These are phyloP conservation scores for Trichosanthes truncata DNA, from an alignment of 306 rosid species.

Conservation along the genomic window DNA sequence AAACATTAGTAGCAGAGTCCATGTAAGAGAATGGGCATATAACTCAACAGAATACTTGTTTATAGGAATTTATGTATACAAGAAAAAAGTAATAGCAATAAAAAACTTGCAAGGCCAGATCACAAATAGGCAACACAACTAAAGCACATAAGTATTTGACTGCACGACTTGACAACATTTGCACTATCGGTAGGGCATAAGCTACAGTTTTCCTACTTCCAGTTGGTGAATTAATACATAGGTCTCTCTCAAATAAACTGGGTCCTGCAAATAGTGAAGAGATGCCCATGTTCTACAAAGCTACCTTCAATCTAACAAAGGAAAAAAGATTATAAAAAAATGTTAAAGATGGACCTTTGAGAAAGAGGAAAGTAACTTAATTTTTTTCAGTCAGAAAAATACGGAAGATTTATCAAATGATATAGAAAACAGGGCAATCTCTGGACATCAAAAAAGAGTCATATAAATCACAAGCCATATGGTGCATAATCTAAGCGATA, in stretches of 20 bases:
- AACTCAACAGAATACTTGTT: not conserved
- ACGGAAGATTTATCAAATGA: not conserved
- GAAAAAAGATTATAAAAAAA: not conserved
- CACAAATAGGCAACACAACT: constrained; percentile 83
- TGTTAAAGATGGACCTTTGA: not conserved
- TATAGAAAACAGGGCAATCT: not conserved
- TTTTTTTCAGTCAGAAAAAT: not conserved
- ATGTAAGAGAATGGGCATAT: not conserved
- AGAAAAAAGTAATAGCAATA: not conserved
- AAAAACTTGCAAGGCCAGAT: constrained; percentile 78
- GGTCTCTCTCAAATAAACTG: constrained; percentile 68
- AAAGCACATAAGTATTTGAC: constrained; percentile 59
- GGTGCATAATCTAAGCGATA: not conserved
- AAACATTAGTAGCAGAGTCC: not conserved
- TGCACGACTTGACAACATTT: constrained; percentile 41
- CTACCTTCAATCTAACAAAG: constrained; percentile 43
- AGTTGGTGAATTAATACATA: constrained; percentile 85
- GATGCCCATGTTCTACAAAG: constrained; percentile 46
- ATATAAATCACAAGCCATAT: not conserved
- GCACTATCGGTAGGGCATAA: constrained; percentile 88
- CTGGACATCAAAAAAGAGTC: no score
- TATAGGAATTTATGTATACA: not conserved
- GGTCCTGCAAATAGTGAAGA: constrained; percentile 69
- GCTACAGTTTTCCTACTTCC: constrained; percentile 91
- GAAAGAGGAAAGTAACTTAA: no score